phyloP scores from a whole-genome alignment of 2,329 filamentous ascomycete genomes.

The Fusarium sp. region DNA sequence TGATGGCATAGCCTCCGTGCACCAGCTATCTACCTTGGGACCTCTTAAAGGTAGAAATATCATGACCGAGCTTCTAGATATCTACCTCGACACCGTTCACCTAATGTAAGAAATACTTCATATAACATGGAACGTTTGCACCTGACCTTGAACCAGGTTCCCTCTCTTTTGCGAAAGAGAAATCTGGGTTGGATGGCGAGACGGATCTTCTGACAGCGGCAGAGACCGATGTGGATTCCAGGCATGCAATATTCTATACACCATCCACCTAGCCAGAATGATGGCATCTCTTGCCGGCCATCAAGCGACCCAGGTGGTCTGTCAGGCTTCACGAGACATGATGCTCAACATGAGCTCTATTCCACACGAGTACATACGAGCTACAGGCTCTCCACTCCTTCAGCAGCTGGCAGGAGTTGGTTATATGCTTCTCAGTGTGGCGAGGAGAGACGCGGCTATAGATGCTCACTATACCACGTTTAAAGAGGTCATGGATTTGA shows the following conservation, averaged over 20 bases:
- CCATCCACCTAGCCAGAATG: slow-evolving; percentile 4
- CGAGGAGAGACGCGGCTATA: not conserved
- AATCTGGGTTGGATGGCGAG: slow-evolving; percentile 1
- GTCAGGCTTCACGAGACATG: not conserved
- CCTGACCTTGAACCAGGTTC: not conserved
- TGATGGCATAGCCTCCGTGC: not conserved
- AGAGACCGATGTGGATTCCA: slow-evolving; percentile 2
- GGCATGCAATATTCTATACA: not conserved
- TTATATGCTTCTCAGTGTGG: not conserved
- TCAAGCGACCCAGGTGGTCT: not conserved
- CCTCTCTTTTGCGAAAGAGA: not conserved
- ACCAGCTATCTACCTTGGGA: not conserved
- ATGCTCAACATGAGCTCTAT: not conserved
- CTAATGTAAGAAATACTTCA: not conserved
- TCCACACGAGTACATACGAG: not conserved
- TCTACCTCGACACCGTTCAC: not conserved
- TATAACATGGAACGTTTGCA: not conserved
- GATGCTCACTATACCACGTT: not conserved
- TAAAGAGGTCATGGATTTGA: not conserved
- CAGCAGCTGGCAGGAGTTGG: slow-evolving; percentile 4
- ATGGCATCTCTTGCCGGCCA: not conserved
- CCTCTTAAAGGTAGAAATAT: not conserved
- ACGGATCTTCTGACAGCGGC: not conserved
- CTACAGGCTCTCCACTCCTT: not conserved
- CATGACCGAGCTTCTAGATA: not conserved